A percentile compares a stretch with the other conserved stretches of the same genome.
Conservation (phyloP, 106 monocot species). For the Acorus gramineus region DNA sequence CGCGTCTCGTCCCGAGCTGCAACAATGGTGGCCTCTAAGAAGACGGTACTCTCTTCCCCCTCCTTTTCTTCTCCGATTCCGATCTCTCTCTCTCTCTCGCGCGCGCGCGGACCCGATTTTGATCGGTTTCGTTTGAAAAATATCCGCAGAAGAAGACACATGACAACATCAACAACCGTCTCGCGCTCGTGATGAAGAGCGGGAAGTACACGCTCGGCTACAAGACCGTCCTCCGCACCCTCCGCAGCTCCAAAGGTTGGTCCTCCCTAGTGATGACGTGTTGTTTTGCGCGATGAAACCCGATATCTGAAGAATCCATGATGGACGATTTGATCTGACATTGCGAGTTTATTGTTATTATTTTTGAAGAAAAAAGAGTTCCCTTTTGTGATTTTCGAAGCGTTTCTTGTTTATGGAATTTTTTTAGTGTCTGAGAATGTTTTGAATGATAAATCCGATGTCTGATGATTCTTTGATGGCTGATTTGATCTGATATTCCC, state of each 20-base stretch:
- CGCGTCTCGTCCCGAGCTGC: background rate
- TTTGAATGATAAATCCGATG: no score
- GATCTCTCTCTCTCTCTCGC: background rate
- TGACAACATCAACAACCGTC: slow-evolving; percentile 82
- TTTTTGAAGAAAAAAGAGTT: background rate
- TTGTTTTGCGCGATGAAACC: background rate
- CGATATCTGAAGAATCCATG: background rate
- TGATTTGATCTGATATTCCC: no score
- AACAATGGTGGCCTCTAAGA: slow-evolving; percentile 31
- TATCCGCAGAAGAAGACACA: slow-evolving; percentile 63
- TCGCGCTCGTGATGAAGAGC: slow-evolving; percentile 83
- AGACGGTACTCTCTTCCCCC: slow-evolving; percentile 19
- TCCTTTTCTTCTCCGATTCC: background rate
- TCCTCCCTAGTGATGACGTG: background rate
- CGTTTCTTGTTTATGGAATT: no score
- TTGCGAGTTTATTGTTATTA: background rate
- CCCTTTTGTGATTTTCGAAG: background rate
- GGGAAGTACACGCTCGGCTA: slow-evolving; percentile 76
- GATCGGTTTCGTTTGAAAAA: background rate
- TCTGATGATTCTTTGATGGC: no score
- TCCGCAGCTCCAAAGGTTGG: slow-evolving; percentile 53
- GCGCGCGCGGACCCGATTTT: background rate
- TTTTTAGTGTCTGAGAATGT: no score
- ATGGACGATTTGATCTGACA: background rate
- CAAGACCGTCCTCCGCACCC: slow-evolving; percentile 68